Evolutionary conservation across 371 early-diverging fungal genomes (phyloP), one percentile per base, ranked within the genome.

Genomic region (Circinella umbellata): DNA sequence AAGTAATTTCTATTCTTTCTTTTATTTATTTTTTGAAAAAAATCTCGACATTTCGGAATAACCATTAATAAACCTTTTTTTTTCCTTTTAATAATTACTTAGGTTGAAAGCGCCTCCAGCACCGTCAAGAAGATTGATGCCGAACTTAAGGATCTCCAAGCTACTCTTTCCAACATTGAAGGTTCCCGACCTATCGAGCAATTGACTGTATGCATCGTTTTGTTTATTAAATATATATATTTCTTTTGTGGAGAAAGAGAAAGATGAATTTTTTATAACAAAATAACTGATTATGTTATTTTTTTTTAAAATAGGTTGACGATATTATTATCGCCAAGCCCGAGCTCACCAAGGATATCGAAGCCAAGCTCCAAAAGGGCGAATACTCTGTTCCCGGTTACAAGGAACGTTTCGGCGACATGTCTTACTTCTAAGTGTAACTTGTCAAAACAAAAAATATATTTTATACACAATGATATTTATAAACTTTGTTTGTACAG

Each of bases 271-370:
- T 9, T 11, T 2, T 42, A 42, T 42, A 42, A 27, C 27, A 27
- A 27, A 27, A 27, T 27, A 27, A 27, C 27, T 27, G 27, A 27
- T 27, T 27, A 27, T 27, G 47, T 47, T 15, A 47, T 47, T 15
- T 9, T 51, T 51, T 63, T 39, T 6, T 39, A 39, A 42, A 6
- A 11, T 80, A 95, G 96, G 90, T 95, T 65, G 97, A 96, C 67
- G 98, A 98, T 82, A 92, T 98, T 69, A 87, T 92, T 84, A 87
- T 91, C 80, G 96, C 96, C 73, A 93, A 92, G 82, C 98, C 98
- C 64, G 95, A 96, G 70, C 80, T 97, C 72, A 92, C 91, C 77
- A 87, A 88, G 80, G 90, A 90, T 73, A 92, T 96, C 70, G 95
- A 94, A 77, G 94, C 94, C 74, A 91, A 91, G 92, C 86, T 92